Conservation (phyloP, 495 filamentous ascomycete species). For the Haplographium delicatum region DNA sequence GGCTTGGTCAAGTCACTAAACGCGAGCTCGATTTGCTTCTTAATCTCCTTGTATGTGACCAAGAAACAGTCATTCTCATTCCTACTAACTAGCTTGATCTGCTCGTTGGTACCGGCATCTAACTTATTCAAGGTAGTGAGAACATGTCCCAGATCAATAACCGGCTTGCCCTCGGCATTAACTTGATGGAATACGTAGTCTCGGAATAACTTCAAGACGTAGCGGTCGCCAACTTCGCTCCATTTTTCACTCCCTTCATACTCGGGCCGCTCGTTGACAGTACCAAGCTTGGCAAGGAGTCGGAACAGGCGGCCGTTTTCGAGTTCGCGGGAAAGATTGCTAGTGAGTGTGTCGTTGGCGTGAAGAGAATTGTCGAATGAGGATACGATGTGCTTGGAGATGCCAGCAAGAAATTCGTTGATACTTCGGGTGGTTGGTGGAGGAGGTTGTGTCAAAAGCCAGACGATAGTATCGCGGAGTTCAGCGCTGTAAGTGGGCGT, state of each 20-base stretch:
- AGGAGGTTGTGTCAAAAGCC: constrained; percentile 57
- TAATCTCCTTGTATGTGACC: constrained; percentile 81
- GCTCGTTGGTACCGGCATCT: constrained; percentile 85
- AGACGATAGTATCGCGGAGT: constrained; percentile 68
- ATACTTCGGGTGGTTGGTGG: constrained; percentile 53
- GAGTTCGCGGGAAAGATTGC: constrained; percentile 69
- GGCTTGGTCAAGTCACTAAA: constrained; percentile 72
- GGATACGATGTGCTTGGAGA: constrained; percentile 65
- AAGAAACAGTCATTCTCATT: constrained; percentile 85
- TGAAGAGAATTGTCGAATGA: constrained; percentile 71
- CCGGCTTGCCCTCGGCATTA: constrained; percentile 72
- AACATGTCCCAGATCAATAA: constrained; percentile 80
- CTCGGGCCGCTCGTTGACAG: constrained; percentile 85
- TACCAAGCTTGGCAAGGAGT: constrained; percentile 74
- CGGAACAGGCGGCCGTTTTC: constrained; percentile 88
- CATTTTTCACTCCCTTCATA: constrained; percentile 67
- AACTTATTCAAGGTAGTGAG: constrained; percentile 81
- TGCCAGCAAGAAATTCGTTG: constrained; percentile 68
- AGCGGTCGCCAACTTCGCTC: constrained; percentile 88
- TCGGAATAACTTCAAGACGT: constrained; percentile 86
- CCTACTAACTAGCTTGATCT: constrained; percentile 74
- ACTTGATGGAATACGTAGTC: constrained; percentile 98
- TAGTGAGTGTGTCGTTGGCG: constrained; percentile 64
- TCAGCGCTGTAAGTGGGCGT: constrained; percentile 64
- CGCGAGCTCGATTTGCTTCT: constrained; percentile 69